Evolutionary conservation across 202 grass and related monocot species (phyloP).

Genomic region (Setaria italica): DNA sequence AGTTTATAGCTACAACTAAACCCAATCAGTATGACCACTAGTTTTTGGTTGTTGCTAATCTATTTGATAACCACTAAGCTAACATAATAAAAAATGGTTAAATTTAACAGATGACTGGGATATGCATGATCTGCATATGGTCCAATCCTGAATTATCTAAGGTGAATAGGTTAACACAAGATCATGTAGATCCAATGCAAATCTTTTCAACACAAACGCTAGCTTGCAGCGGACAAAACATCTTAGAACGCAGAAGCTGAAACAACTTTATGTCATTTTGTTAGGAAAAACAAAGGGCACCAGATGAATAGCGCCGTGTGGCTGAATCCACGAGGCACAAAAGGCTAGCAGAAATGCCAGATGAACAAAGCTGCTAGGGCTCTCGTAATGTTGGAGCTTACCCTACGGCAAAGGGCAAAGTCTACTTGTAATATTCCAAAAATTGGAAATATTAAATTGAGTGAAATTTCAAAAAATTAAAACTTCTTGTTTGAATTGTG

Average conservation of each 20-base stretch:
- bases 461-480: no score
- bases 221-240: not conserved
- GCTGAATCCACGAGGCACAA: not conserved
- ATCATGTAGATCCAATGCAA: no score
- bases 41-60: not conserved
- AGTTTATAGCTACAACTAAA: not conserved
- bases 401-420: no score
- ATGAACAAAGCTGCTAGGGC: not conserved
- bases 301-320: not conserved
- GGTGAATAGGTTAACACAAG: not conserved
- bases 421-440: no score
- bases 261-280: not conserved
- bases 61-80: conserved; percentile 25
- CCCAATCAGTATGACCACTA: conserved; percentile 7
- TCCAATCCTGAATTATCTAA: not conserved
- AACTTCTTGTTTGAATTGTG: no score
- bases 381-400: no score
- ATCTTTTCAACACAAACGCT: no score
- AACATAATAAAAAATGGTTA: not conserved
- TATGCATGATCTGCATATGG: not conserved
- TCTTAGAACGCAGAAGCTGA: not conserved
- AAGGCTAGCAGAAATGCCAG: conserved; percentile 34
- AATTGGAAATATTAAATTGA: no score
- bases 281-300: not conserved
- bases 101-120: not conserved